phyloP scores from a whole-genome alignment of 257 asterid species.

The Nicotiana otophora region DNA sequence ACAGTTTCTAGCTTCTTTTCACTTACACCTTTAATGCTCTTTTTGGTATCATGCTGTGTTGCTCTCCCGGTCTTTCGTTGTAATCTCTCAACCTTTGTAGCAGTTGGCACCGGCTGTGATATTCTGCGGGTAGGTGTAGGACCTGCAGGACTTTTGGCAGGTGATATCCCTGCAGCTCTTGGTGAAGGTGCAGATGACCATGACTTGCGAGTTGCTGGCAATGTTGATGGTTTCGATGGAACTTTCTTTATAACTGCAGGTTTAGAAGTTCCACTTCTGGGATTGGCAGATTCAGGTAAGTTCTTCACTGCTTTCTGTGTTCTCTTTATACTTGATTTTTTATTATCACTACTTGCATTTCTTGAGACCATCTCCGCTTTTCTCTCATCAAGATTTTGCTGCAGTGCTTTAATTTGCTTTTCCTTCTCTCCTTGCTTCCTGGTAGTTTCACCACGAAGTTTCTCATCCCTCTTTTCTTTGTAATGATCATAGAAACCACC shows the following conservation, averaged over 20 bases:
- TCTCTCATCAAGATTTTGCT: background rate
- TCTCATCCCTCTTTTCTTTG: conserved; percentile 75
- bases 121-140: conserved; percentile 52
- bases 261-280: background rate
- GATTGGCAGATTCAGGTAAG: no score
- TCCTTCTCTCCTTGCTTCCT: conserved; percentile 52
- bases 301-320: no score
- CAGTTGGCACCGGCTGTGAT: conserved; percentile 51
- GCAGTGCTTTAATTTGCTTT: conserved; percentile 35
- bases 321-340: no score
- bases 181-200: conserved; percentile 80
- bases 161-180: conserved; percentile 49
- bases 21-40: conserved; percentile 33
- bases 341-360: conserved; percentile 29
- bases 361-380: conserved; percentile 44
- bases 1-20: conserved; percentile 53
- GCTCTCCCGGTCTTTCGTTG: conserved; percentile 31
- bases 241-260: conserved; percentile 47
- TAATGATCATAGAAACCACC: conserved; percentile 43
- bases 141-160: conserved; percentile 50
- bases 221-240: conserved; percentile 42
- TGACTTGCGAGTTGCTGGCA: conserved; percentile 82
- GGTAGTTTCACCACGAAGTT: conserved; percentile 53
- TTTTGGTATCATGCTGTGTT: conserved; percentile 39
- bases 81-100: conserved; percentile 46